Base-by-base conservation (phyloP, 2,329 filamentous ascomycete species). In the Pseudocercospora ulei region DNA sequence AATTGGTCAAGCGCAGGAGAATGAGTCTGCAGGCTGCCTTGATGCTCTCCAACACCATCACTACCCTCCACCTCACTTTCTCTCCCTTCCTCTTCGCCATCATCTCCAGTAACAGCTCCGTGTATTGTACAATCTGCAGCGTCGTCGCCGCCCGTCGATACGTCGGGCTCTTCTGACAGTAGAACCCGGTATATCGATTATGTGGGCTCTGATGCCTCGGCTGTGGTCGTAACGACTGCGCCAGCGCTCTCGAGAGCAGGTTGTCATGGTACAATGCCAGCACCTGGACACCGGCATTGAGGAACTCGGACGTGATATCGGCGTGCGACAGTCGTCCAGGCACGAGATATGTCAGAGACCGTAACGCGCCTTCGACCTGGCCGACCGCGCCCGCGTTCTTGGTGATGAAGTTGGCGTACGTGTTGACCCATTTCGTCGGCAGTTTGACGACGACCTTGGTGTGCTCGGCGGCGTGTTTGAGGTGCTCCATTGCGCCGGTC, bases 41-140 rank as follows among this genome's bases (percentile, higher is more conserved):
- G 56, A 90, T 68, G 1, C 76, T 72, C 64, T 98, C 90, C 13
- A 98, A 68, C 3, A 92, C 58, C 7, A 96, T 78, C 4, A 96
- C 76, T 0, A 92, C 76, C 35, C 83, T 78, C 90, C 90, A 98
- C 18, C 86, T 76, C 16, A 80, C 65, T 55, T 74, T 77, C 61
- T 92, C 86, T 11, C 84, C 82, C 46, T 78, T 78, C 33, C 88
- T 74, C 63, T 93, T 92, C 17, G 87, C 87, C 17, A 82, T 76
- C 90, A 98, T 98, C 61, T 98, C 90, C 73, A 88, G 90, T n/a
- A 98, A 66, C 18, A 98, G 69, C 64, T 98, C 85, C 0, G 87
- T 94, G 58, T 96, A 96, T 51, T 90, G 82, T 16, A 95, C 82
- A 65, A 93, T 81, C 59, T 93, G 85, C 33, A 98, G 67, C 3